Base-by-base conservation (phyloP, 2,329 filamentous ascomycete species). In the Penicillium sp. region DNA sequence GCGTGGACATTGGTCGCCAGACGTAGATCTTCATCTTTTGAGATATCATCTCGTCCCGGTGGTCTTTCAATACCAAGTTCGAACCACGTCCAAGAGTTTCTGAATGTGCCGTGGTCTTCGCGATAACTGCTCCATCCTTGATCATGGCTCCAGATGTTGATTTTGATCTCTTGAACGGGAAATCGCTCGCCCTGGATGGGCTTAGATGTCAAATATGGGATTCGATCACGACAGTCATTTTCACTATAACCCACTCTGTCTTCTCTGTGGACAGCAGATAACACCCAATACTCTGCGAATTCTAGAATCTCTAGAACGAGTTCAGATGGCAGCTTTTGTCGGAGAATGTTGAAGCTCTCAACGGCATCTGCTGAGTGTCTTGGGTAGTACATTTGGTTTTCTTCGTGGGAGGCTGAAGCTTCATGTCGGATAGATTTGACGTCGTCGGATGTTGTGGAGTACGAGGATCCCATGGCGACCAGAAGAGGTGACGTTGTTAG, bases 51-150 rank as follows among this genome's bases (percentile, higher is more conserved):
- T 34, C 51, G 47, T 16, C 47, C 38, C 15, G 11, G 16, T 6
- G 47, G 33, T 21, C 48, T 31, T 21, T 55, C 29, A 23, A 55
- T 55, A 6, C 3, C 48, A 11, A 60, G 51, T 2, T 58, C 58
- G 13, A 58, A 60, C 58, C 58, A 60, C 1, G 55, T 60, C 58
- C 51, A 55, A 4, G 58, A 55, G 21, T 53, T 54, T 11, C 33
- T 31, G 43, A 38, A 50, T 16, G 45, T 55, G 1, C 51, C 51
- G 19, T 50, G 23, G 13, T 55, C 43, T 15, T 55, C 47, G 19
- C 5, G 13, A 23, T 50, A 55, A 13, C 13, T 38, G 25, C 51
- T 60, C 47, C 55, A 58, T 33, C 47, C 58, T 27, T 58, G 55
- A 19, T 60, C 58, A 39, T 55, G 55, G 27, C 58, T 58, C 51